Base-by-base conservation (phyloP, 495 filamentous ascomycete genomes). In the Aspergillus cristatus region DNA sequence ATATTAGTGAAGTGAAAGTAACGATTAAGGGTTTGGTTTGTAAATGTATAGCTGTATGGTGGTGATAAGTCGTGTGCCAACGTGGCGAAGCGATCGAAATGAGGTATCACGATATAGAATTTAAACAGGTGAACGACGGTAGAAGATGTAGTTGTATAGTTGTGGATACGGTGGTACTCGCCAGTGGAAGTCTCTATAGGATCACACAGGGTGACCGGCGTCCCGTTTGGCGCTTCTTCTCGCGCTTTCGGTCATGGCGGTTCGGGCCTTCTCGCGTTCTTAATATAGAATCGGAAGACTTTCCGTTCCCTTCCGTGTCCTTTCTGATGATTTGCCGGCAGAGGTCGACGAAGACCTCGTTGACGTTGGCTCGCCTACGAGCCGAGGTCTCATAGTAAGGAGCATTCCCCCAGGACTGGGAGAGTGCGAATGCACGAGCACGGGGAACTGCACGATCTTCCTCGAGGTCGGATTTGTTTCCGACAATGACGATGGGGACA, bases 341-440 rank as follows among this genome's bases (percentile, higher is more conserved):
- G 47, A 96, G 75, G 60, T 97, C 87, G 47, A 87, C 67, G 63
- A 96, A 98, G 29, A 91, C 86, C 56, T 97, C 90, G 51, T 96
- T 86, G 12, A 98, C 93, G 50, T 98, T 97, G 40, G 81, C 80
- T 69, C 70, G 62, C 49, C 84, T 77, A 36, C 89, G 72, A 28
- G 91, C 91, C 37, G 80, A 86, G 16, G 91, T 84, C 67, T 98
- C 91, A 57, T 97, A 97, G 59, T 96, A 96, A 2, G 91, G 93
- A 18, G 83, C 84, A 46, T 80, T 79, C 28, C 82, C 82, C 91
- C 91, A 98, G 50, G 71, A 79, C 51, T 93, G 84, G 13, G 82
- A 86, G 36, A 96, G 70, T n/a, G 75, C 63, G 55, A 96, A 95
- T 14, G 87, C 91, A 41, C 79, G 81, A 30, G 81, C 74, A 14